Conservation (phyloP, 768 basidiomycete species). For the Termitomyces sp. region DNA sequence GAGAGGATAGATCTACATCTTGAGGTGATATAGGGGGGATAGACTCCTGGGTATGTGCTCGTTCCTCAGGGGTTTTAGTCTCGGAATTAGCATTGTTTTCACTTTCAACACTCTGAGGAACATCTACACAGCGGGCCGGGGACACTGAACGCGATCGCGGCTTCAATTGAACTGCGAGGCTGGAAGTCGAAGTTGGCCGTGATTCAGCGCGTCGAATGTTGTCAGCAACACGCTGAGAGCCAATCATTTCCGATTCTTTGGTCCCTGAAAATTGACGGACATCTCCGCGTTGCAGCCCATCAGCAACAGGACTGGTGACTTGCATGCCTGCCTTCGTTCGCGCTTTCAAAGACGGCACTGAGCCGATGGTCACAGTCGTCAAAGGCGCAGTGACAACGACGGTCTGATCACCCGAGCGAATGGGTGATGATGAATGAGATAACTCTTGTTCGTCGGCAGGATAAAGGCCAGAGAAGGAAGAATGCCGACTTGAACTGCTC, state of each 20-base stretch:
- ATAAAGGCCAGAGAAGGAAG: constrained; percentile 16
- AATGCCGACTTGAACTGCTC: constrained; percentile 18
- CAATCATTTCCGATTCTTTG: constrained; percentile 20
- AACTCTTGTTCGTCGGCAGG: constrained; percentile 13
- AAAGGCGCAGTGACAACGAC: constrained; percentile 30
- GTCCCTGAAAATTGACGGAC: constrained; percentile 18
- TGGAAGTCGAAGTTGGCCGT: constrained; percentile 24
- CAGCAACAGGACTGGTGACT: constrained; percentile 10
- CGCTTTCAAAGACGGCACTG: constrained; percentile 19
- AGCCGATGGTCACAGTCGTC: constrained; percentile 16
- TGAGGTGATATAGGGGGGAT: constrained; percentile 41
- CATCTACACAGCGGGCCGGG: constrained; percentile 60
- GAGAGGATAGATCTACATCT: constrained; percentile 17
- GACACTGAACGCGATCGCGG: constrained; percentile 46
- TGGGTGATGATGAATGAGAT: constrained; percentile 31
- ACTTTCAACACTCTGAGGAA: constrained; percentile 69
- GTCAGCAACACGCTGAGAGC: constrained; percentile 18
- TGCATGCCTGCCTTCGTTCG: constrained; percentile 7
- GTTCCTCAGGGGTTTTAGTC: constrained; percentile 28
- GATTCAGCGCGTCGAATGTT: constrained; percentile 15
- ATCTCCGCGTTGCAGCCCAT: constrained; percentile 13
- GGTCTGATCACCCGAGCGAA: constrained; percentile 30
- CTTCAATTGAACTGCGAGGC: constrained; percentile 22
- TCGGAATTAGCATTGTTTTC: constrained; percentile 70
- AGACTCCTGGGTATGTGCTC: constrained; percentile 12